Percentiles rank a stretch among this genome's conserved stretches.
These are phyloP conservation scores for Aspergillus chevalieri DNA, from an alignment of 2,329 filamentous ascomycete species.

Conservation along the genomic window DNA sequence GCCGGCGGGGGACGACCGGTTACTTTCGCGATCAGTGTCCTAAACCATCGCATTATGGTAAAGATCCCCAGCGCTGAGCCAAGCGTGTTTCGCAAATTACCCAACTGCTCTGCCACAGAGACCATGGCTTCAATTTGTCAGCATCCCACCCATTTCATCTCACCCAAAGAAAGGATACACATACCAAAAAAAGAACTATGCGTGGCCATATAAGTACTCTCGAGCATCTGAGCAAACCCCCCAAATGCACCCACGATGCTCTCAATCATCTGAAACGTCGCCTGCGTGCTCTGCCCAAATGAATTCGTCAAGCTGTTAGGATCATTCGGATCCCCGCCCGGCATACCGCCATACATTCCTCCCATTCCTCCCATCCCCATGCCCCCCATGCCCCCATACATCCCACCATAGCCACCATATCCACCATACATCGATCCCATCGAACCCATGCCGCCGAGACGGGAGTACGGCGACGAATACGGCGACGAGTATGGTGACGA, in stretches of 20 bases:
- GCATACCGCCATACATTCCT: slow-evolving; percentile 47
- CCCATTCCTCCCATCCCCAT: slow-evolving; percentile 42
- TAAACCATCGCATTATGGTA: slow-evolving; percentile 89
- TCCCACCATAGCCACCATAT: slow-evolving; percentile 30
- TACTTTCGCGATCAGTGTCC: slow-evolving; percentile 82
- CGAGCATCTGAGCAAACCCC: slow-evolving; percentile 97
- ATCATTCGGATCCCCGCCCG: slow-evolving; percentile 65
- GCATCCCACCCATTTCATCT: not conserved
- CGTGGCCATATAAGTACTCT: slow-evolving; percentile 99
- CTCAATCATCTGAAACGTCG: slow-evolving; percentile 97
- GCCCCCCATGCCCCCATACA: slow-evolving; percentile 42
- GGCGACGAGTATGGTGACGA: slow-evolving; percentile 53
- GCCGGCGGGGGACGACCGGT: slow-evolving; percentile 87
- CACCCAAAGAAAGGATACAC: slow-evolving; percentile 24
- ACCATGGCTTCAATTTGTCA: slow-evolving; percentile 66
- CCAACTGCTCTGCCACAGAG: slow-evolving; percentile 94
- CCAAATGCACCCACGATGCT: slow-evolving; percentile 94
- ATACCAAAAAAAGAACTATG: slow-evolving; percentile 97
- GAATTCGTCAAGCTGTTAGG: slow-evolving; percentile 91
- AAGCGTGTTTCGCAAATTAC: slow-evolving; percentile 84
- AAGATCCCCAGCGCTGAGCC: slow-evolving; percentile 94
- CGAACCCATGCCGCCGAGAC: slow-evolving; percentile 44
- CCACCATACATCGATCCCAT: slow-evolving; percentile 37
- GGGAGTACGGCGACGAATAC: slow-evolving; percentile 52
- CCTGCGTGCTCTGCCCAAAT: slow-evolving; percentile 89